Percentiles rank a stretch among this genome's conserved stretches.
Evolutionary conservation across 352 stramenopile species (phyloP).

Genomic region (Globisporangium megalacanthum): DNA sequence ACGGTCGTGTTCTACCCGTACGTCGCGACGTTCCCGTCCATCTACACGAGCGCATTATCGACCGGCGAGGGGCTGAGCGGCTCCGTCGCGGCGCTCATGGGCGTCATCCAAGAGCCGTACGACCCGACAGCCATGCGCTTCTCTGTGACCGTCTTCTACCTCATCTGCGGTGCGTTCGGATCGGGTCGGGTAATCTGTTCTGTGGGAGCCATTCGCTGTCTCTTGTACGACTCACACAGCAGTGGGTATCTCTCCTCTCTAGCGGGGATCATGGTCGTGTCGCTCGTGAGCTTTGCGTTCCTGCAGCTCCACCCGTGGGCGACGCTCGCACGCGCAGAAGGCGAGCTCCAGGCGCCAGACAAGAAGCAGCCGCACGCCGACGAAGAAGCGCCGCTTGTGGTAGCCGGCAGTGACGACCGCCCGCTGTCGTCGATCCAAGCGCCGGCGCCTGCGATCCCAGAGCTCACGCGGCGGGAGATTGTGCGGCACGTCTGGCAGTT

Average conservation of each 20-base stretch:
- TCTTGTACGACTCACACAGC: no score
- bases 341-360: background rate
- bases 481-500: constrained; percentile 44
- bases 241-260: no score
- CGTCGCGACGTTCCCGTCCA: constrained; percentile 48
- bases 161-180: constrained; percentile 46
- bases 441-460: constrained; percentile 1
- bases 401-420: constrained; percentile 1
- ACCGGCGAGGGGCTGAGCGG: constrained; percentile 66
- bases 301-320: constrained; percentile 41
- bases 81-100: constrained; percentile 48
- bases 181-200: no score
- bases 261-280: constrained; percentile 52
- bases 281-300: constrained; percentile 47
- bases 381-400: constrained; percentile 23
- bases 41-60: constrained; percentile 60
- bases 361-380: constrained; percentile 11
- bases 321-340: constrained; percentile 9
- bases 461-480: constrained; percentile 16
- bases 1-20: constrained; percentile 74
- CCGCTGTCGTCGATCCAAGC: constrained; percentile 8
- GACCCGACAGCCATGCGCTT: constrained; percentile 35
- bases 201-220: no score
- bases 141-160: constrained; percentile 52
- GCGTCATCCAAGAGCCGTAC: constrained; percentile 53